Base-by-base conservation (phyloP, 2,329 filamentous ascomycete genomes). In the Fusarium sp. region DNA sequence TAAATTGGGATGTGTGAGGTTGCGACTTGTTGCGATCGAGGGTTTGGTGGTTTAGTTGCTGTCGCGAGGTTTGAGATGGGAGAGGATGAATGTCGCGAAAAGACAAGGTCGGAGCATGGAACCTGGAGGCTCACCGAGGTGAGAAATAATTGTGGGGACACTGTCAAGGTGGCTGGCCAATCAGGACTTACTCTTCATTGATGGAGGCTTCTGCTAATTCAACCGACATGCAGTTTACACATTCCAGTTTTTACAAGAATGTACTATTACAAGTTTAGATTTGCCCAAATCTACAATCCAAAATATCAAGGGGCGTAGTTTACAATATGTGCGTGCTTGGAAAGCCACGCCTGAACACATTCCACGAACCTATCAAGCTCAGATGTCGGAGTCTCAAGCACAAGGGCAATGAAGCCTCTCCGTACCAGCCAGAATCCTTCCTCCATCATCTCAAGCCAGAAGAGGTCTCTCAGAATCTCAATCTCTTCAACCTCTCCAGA, bases 371-470 rank as follows among this genome's bases (percentile, higher is more conserved):
- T 76, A 61, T 85, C 81, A 33, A 85, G 64, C 75, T 85, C 84
- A 11, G 78, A 75, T 20, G 81, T 72, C 2, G 83, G 80, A 12
- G 83, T 84, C 33, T 76, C 80, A 24, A 86, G 68, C 16, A 83
- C 81, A 62, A 87, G 72, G 3, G 84, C 81, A 35, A 85, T 80
- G 62, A 81, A 82, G 0, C 85, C 85, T 40, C 84, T 78, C 3
- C 81, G 74, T 1, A 83, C 82, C 11, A 84, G 73, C 81, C 84
- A 87, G 62, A 84, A 86, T 0, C 83, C 82, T 12, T 81, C 78
- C 58, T 85, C 81, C 53, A 86, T 66, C 83, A 87, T 85, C 64
- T 86, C 82, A n/a, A 84, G 81, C 81, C 85, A 86, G 65, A 86
- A 84, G 3, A 87, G 71, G 36, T 85, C 81, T 60, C 81, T 81